Percentiles rank a stretch among this genome's conserved stretches.
These are phyloP conservation scores for Glycine soja DNA, from an alignment of 306 rosid genomes.

Conservation along the genomic window DNA sequence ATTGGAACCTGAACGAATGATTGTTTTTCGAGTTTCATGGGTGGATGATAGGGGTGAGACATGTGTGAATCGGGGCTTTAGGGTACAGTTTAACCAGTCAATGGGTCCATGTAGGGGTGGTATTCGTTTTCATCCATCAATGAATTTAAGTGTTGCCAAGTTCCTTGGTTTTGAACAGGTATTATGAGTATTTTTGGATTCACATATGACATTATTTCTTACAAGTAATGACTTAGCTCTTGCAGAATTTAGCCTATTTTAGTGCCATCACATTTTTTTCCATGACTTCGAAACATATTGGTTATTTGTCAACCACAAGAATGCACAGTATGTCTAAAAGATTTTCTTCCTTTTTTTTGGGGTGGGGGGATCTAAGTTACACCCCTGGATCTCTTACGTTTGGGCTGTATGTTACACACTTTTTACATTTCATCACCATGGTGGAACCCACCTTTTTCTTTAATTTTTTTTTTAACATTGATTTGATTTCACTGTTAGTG, in stretches of 20 bases:
- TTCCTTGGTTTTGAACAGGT: conserved; percentile 99
- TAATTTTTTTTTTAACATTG: neutral
- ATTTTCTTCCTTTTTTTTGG: neutral
- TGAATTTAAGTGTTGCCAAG: conserved; percentile 88
- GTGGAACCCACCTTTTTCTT: neutral
- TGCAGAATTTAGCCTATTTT: conserved; percentile 27
- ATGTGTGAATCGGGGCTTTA: conserved; percentile 84
- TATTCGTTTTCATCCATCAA: conserved; percentile 87
- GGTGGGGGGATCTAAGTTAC: neutral
- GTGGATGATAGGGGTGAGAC: conserved; percentile 95
- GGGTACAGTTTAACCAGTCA: conserved; percentile 95
- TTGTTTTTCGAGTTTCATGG: conserved; percentile 95
- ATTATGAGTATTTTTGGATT: conserved; percentile 44
- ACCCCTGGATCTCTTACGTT: neutral
- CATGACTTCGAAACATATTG: conserved; percentile 28
- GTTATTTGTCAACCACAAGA: conserved; percentile 9
- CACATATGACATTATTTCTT: conserved; percentile 19
- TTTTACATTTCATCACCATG: neutral
- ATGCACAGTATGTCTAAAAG: neutral
- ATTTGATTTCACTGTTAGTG: conserved; percentile 1
- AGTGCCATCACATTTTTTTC: neutral
- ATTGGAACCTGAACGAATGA: conserved; percentile 93
- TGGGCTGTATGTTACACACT: neutral
- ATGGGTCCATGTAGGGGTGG: conserved; percentile 99
- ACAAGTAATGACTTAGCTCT: neutral